Percentiles rank a stretch among this genome's conserved stretches.
Evolutionary conservation across 345 rosid genomes (phyloP).

Genomic region (Pugionium cornutum): DNA sequence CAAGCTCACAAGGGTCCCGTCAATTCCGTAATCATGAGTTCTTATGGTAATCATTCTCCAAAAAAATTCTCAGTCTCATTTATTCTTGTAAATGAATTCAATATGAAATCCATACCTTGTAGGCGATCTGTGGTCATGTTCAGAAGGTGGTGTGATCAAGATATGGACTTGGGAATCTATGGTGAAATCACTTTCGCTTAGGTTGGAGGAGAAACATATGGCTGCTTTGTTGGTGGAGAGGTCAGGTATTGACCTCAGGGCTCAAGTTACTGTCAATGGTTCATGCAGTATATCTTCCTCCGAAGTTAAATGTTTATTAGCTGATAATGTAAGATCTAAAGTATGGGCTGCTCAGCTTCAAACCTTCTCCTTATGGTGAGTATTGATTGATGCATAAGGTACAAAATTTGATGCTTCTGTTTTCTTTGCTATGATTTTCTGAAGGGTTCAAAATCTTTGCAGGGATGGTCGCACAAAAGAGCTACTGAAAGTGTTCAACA

Average conservation of each 20-base stretch:
- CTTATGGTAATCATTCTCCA: conserved; percentile 61
- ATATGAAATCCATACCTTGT: conserved; percentile 9
- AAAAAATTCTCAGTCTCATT: background rate
- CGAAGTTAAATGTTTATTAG: conserved; percentile 72
- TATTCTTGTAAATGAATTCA: background rate
- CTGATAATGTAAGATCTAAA: conserved; percentile 73
- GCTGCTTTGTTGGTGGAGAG: conserved; percentile 94
- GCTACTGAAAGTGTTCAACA: conserved; percentile 79
- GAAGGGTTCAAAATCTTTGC: conserved; percentile 27
- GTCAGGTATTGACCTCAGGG: conserved; percentile 89
- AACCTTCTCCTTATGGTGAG: conserved; percentile 85
- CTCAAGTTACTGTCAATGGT: conserved; percentile 93
- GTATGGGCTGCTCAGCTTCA: conserved; percentile 87
- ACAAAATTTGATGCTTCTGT: background rate
- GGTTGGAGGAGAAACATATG: conserved; percentile 89
- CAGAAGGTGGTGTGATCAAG: conserved; percentile 77
- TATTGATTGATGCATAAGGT: conserved; percentile 2
- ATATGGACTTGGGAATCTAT: conserved; percentile 98
- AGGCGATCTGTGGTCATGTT: conserved; percentile 98
- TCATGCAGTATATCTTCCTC: conserved; percentile 77
- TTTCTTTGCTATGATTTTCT: conserved; percentile 1
- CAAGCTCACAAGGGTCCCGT: conserved; percentile 92
- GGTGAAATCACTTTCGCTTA: conserved; percentile 87
- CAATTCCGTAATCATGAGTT: conserved; percentile 67
- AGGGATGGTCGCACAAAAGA: conserved; percentile 98